Conservation (phyloP, 192 early-diverging fungal species). For the Umbelopsis isabellina region DNA sequence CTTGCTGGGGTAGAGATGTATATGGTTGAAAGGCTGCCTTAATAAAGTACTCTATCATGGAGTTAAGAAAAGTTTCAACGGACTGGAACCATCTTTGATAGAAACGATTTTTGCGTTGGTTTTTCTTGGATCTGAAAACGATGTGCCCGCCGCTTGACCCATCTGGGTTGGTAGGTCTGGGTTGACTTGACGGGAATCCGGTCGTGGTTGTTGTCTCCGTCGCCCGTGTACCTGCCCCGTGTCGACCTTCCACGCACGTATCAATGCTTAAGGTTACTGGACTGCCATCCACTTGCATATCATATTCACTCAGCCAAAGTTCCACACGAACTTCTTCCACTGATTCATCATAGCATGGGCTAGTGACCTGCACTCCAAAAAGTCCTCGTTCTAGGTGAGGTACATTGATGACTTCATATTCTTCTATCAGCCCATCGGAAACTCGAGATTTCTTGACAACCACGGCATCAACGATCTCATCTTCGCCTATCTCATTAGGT, state of each 20-base stretch:
- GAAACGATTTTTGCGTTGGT: background rate
- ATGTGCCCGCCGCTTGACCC: conserved; percentile 5
- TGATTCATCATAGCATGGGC: conserved; percentile 4
- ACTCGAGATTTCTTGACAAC: conserved; percentile 4
- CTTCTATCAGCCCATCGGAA: background rate
- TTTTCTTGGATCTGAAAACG: background rate
- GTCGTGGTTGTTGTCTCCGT: conserved; percentile 11
- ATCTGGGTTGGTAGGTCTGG: conserved; percentile 17
- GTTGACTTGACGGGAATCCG: background rate
- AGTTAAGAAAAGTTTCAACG: background rate
- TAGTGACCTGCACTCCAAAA: background rate
- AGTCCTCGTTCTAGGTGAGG: conserved; percentile 7
- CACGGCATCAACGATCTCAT: conserved; percentile 12
- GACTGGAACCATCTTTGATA: conserved; percentile 10
- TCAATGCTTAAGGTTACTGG: conserved; percentile 6
- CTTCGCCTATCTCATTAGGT: conserved; percentile 8
- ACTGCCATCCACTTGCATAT: conserved; percentile 5
- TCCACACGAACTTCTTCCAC: conserved; percentile 15
- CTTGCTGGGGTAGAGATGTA: background rate
- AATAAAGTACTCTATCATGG: background rate
- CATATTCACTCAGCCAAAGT: conserved; percentile 14
- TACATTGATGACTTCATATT: conserved; percentile 17
- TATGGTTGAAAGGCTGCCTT: background rate
- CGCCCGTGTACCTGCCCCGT: conserved; percentile 22
- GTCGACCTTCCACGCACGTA: background rate